These are phyloP conservation scores for Penicillium corylophilum DNA, from an alignment of 2,329 filamentous ascomycete species.

Conservation along the genomic window DNA sequence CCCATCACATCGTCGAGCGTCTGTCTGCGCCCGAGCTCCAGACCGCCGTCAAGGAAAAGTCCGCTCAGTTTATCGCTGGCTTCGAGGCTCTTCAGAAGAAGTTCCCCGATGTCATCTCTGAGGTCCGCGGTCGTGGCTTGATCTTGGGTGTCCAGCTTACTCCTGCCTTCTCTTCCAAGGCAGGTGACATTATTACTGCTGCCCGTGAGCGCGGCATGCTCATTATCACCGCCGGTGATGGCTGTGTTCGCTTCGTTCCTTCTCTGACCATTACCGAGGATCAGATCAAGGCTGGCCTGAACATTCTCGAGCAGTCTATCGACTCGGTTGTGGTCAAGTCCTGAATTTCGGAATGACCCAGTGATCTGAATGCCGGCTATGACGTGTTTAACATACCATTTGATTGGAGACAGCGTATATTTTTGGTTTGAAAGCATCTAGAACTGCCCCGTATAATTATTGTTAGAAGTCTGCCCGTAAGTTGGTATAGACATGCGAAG, in stretches of 20 bases:
- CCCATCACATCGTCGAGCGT: conserved; percentile 78
- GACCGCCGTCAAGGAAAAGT: conserved; percentile 67
- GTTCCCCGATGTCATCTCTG: conserved; percentile 70
- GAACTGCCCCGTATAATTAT: too few species aligned
- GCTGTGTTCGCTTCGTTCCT: conserved; percentile 89
- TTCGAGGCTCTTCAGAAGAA: conserved; percentile 58
- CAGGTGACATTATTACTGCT: conserved; percentile 68
- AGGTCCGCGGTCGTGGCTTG: conserved; percentile 79
- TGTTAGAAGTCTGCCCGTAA: too few species aligned
- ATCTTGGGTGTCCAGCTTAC: conserved; percentile 84
- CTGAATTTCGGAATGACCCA: conserved; percentile 5
- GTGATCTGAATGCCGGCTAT: conserved; percentile 15
- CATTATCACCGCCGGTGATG: conserved; percentile 88
- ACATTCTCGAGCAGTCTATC: conserved; percentile 70
- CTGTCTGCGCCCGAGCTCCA: conserved; percentile 72
- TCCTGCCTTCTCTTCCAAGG: conserved; percentile 59
- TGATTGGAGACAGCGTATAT: conserved; percentile 6
- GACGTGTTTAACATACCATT: conserved; percentile 26
- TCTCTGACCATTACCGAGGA: conserved; percentile 75
- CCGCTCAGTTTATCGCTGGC: conserved; percentile 57
- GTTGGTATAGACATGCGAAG: neutral
- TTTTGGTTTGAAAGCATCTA: neutral
- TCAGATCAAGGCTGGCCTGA: conserved; percentile 76
- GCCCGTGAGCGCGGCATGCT: conserved; percentile 84
- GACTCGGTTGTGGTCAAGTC: conserved; percentile 51